phyloP scores from a whole-genome alignment of 2,329 filamentous ascomycete species.

The Graphilbum sp. region DNA sequence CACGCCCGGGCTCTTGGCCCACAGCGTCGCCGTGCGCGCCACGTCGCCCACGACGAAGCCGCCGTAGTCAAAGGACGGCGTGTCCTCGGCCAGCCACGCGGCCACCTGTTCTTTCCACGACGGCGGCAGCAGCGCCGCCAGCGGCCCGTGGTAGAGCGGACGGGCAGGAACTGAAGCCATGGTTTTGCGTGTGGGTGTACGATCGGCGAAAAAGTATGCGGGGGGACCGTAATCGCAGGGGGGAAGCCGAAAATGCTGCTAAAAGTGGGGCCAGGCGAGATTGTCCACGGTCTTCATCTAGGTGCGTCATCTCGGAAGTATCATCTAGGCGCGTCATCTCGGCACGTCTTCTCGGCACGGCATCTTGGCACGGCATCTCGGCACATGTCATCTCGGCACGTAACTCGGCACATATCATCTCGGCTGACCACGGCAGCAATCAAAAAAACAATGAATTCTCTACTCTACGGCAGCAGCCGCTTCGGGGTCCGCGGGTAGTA shows the following conservation, averaged over 20 bases:
- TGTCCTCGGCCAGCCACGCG: constrained; percentile 88
- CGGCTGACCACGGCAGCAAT: no score
- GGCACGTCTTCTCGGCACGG: no score
- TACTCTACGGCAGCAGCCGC: constrained; percentile 32
- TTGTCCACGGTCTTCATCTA: no score
- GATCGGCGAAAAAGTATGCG: no score
- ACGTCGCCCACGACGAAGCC: constrained; percentile 83
- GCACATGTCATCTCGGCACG: no score
- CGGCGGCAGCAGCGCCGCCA: constrained; percentile 60
- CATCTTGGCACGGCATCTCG: no score
- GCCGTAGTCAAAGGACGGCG: constrained; percentile 90
- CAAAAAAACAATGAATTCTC: no score
- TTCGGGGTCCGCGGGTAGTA: constrained; percentile 46
- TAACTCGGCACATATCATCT: no score
- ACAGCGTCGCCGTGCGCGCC: constrained; percentile 46
- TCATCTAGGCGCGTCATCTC: no score
- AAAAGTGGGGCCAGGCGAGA: no score
- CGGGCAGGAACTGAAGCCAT: not conserved
- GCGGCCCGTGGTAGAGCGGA: constrained; percentile 19
- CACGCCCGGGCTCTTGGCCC: constrained; percentile 58
- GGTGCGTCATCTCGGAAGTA: no score
- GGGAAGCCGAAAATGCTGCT: not conserved
- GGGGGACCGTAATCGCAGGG: no score
- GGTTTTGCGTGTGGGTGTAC: not conserved
- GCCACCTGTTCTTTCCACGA: constrained; percentile 70